Evolutionary conservation across 2,329 filamentous ascomycete genomes (phyloP).

Genomic region (Ophiostoma ulmi): DNA sequence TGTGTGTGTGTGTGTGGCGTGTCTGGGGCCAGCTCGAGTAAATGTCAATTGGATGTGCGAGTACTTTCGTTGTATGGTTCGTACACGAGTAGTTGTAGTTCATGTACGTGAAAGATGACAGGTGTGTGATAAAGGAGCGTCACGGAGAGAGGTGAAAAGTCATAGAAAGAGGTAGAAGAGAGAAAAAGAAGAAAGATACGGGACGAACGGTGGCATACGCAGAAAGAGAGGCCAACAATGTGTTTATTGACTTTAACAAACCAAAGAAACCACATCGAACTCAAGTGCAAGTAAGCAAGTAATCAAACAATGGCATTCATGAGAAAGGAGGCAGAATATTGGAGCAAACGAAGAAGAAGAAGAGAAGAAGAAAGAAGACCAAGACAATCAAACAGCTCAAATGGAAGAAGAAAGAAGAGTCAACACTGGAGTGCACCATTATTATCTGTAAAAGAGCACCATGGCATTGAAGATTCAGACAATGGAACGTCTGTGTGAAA

Average conservation of each 20-base stretch:
- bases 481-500: not conserved
- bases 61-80: not conserved
- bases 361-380: not conserved
- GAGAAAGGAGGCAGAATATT: not conserved
- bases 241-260: too few species aligned
- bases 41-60: not conserved
- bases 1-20: not conserved
- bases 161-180: not conserved
- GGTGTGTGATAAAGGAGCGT: not conserved
- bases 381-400: not conserved
- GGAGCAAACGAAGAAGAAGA: not conserved
- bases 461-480: not conserved
- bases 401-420: not conserved
- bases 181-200: not conserved
- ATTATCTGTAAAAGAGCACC: not conserved
- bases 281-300: not conserved
- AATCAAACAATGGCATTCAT: conserved; percentile 1
- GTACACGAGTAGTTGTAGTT: not conserved
- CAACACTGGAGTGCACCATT: not conserved
- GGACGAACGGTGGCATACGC: not conserved
- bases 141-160: not conserved
- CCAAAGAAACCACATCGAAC: not conserved
- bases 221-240: too few species aligned
- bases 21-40: conserved; percentile 7
- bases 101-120: conserved; percentile 4